A percentile compares a stretch with the other conserved stretches of the same genome.
Evolutionary conservation across 331 rosid genomes (phyloP).

Genomic region (Rosa hybrid): DNA sequence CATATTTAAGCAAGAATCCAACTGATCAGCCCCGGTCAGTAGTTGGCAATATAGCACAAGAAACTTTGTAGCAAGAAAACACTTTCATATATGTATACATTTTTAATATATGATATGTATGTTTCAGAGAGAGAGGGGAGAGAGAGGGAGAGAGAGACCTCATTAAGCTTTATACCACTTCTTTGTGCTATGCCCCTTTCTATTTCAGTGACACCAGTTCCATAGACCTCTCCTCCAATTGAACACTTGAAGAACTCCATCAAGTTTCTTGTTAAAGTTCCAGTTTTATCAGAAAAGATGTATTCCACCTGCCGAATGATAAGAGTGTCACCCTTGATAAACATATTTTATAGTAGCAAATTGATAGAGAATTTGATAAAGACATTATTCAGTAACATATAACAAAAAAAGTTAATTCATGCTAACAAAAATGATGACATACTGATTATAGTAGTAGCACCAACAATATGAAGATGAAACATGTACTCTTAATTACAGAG

Average conservation of each 20-base stretch:
- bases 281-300: slow-evolving; percentile 98
- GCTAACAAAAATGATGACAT: not conserved
- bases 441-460: not conserved
- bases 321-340: slow-evolving; percentile 25
- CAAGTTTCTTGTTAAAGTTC: slow-evolving; percentile 89
- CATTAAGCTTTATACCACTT: slow-evolving; percentile 68
- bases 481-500: not conserved
- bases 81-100: too few relatives aligned
- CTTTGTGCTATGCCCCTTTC: slow-evolving; percentile 83
- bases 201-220: slow-evolving; percentile 86
- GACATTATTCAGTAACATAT: not conserved
- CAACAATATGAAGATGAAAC: not conserved
- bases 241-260: slow-evolving; percentile 99
- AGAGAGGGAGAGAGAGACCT: slow-evolving; percentile 11
- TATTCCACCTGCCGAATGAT: slow-evolving; percentile 74
- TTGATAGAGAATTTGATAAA: slow-evolving; percentile 13
- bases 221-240: slow-evolving; percentile 83
- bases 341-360: slow-evolving; percentile 17
- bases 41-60: not conserved
- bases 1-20: too few relatives aligned
- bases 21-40: not conserved
- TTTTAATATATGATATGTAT: too few relatives aligned
- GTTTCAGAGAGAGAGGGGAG: not conserved
- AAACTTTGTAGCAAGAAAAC: not conserved
- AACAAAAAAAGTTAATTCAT: not conserved